Evolutionary conservation across 257 asterid genomes (phyloP), one percentile per base, ranked within the genome.

Genomic region (Solanum etuberosum): DNA sequence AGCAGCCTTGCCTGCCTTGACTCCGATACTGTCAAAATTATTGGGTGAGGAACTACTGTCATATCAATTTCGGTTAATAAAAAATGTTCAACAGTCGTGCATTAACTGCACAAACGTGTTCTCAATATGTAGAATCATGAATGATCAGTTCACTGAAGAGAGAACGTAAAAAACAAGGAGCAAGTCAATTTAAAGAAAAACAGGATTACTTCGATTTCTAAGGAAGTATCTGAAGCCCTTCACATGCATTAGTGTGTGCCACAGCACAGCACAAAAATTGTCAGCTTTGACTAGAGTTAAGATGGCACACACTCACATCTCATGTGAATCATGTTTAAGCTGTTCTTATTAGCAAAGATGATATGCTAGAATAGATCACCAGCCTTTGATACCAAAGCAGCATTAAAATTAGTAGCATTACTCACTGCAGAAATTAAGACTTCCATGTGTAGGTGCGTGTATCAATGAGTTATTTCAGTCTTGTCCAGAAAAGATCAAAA

Each of bases 1-100:
- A 78, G 99, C 98, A 86, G 99, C 97, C 88, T 93, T 95, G 86
- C 96, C 98, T 57, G 98, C 99, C 93, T 88, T 94, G n/a, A 96
- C 95, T 23, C 99, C 99, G 1, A 94, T 93, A 27, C 99, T 96
- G 94, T 90, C 80, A 86, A 87, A 88, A n/a, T 85, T 83, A 67
- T 59, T 74, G 21, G 42, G 54, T 43, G 12, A 65, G 57, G 87
- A 7, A 11, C 11, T 54, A 57, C 16, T 42, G 86, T 85, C 43
- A 38, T 38, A 32, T 27, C 77, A 14, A 27, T 35, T 54, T 34
- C 3, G 37, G 25, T 83, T 83, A 18, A 23, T 16, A 32, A 51
- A 16, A 43, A 73, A 21, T 31, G 20, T 27, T 46, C 40, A 78
- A 46, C 25, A 71, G 25, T 34, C 1, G 27, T 18, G 27, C 38